These are phyloP conservation scores for Hymenoscyphus occultus DNA, from an alignment of 2,329 filamentous ascomycete species.

Conservation along the genomic window DNA sequence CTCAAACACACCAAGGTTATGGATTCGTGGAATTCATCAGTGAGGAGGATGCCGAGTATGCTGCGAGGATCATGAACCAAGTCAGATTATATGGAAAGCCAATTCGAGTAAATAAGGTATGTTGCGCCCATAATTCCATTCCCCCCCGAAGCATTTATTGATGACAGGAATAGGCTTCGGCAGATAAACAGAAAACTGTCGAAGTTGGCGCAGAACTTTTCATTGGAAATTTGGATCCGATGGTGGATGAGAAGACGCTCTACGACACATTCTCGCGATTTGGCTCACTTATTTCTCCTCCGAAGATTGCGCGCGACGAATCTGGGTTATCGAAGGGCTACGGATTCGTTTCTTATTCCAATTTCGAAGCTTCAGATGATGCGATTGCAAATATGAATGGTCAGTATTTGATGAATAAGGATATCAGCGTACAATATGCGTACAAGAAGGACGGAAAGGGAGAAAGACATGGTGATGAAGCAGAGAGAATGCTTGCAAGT, in stretches of 20 bases:
- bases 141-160: background rate
- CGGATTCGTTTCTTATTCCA: slow-evolving; percentile 88
- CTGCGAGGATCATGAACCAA: slow-evolving; percentile 93
- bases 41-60: slow-evolving; percentile 94
- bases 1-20: slow-evolving; percentile 94
- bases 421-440: slow-evolving; percentile 94
- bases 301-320: slow-evolving; percentile 91
- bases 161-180: slow-evolving; percentile 50
- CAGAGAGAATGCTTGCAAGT: slow-evolving; percentile 85
- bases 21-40: slow-evolving; percentile 98
- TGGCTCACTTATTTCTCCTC: slow-evolving; percentile 76
- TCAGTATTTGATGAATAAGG: slow-evolving; percentile 95
- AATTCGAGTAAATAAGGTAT: slow-evolving; percentile 90
- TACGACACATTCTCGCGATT: slow-evolving; percentile 96
- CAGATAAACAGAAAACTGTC: slow-evolving; percentile 89
- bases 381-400: slow-evolving; percentile 91
- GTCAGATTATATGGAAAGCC: slow-evolving; percentile 91
- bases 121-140: slow-evolving; percentile 23
- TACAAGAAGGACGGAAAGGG: slow-evolving; percentile 99
- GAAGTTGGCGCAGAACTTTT: slow-evolving; percentile 97
- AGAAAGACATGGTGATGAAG: slow-evolving; percentile 90
- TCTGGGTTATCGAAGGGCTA: slow-evolving; percentile 89
- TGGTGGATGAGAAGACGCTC: slow-evolving; percentile 93
- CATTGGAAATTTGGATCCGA: slow-evolving; percentile 88
- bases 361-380: slow-evolving; percentile 90